Conservation (phyloP, 371 early-diverging fungal species). For the Gilbertella persicaria region DNA sequence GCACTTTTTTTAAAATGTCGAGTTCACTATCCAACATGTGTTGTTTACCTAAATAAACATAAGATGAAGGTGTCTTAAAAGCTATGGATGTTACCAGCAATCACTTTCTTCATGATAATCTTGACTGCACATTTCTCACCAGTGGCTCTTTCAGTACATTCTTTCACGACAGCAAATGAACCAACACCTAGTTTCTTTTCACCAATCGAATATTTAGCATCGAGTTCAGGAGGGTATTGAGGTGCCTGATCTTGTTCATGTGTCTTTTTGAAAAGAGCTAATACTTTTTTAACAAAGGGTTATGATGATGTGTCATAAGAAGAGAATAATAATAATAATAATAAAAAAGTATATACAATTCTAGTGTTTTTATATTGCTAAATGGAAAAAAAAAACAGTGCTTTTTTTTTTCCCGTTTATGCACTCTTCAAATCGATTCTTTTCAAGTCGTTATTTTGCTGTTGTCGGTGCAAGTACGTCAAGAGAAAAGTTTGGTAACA, state of each 20-base stretch:
- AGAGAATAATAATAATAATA: neutral
- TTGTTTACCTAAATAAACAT: constrained; percentile 59
- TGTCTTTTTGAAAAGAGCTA: constrained; percentile 45
- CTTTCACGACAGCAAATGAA: constrained; percentile 82
- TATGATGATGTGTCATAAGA: constrained; percentile 10
- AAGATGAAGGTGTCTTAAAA: neutral
- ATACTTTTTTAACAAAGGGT: constrained; percentile 35
- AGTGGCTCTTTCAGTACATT: constrained; percentile 53
- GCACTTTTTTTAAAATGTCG: constrained; percentile 71
- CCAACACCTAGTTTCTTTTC: constrained; percentile 62
- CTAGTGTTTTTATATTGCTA: too few species aligned
- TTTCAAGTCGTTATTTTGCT: constrained; percentile 51
- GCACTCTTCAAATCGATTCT: constrained; percentile 13
- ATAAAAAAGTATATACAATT: too few species aligned
- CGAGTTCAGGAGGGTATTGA: constrained; percentile 39
- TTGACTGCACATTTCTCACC: constrained; percentile 76
- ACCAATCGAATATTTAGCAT: constrained; percentile 43
- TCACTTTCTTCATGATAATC: constrained; percentile 72
- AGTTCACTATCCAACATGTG: constrained; percentile 84
- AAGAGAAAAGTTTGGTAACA: constrained; percentile 78
- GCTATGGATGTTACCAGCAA: constrained; percentile 37
- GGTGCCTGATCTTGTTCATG: constrained; percentile 32
- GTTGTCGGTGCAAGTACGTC: constrained; percentile 79
- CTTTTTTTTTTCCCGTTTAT: neutral
- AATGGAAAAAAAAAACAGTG: neutral